These are phyloP conservation scores for Calocera cornea DNA, from an alignment of 768 basidiomycete species.

Conservation along the genomic window DNA sequence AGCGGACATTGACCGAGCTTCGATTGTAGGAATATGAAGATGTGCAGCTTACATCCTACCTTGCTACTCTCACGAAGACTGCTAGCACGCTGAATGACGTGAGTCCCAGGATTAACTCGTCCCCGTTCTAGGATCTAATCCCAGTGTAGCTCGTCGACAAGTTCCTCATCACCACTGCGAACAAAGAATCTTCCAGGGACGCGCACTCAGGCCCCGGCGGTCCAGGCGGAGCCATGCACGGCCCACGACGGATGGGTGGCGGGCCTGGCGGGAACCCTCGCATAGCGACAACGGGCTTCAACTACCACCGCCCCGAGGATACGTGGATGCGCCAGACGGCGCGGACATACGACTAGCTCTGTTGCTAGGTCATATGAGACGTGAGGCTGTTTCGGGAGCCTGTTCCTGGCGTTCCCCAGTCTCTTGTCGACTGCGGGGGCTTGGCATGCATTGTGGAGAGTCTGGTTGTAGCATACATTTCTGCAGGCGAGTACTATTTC, in stretches of 20 bases:
- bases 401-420: too few relatives aligned
- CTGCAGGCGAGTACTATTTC: neutral
- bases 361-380: neutral
- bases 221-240: neutral
- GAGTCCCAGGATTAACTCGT: conserved; percentile 22
- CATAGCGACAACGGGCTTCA: neutral
- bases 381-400: neutral
- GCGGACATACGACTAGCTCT: neutral
- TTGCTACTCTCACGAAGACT: conserved; percentile 79
- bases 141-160: conserved; percentile 57
- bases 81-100: conserved; percentile 82
- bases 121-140: conserved; percentile 13
- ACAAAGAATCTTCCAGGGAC: neutral
- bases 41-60: conserved; percentile 79
- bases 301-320: neutral
- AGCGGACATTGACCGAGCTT: too few relatives aligned
- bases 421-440: too few relatives aligned
- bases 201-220: neutral
- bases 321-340: conserved; percentile 3
- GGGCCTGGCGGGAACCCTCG: neutral
- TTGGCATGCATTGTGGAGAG: neutral
- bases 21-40: conserved; percentile 97
- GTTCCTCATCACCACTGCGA: conserved; percentile 45
- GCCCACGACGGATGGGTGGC: neutral
- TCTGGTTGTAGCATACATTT: neutral